Conservation (phyloP, 805 yeast genomes). For the Wickerhamia fluorescens region DNA sequence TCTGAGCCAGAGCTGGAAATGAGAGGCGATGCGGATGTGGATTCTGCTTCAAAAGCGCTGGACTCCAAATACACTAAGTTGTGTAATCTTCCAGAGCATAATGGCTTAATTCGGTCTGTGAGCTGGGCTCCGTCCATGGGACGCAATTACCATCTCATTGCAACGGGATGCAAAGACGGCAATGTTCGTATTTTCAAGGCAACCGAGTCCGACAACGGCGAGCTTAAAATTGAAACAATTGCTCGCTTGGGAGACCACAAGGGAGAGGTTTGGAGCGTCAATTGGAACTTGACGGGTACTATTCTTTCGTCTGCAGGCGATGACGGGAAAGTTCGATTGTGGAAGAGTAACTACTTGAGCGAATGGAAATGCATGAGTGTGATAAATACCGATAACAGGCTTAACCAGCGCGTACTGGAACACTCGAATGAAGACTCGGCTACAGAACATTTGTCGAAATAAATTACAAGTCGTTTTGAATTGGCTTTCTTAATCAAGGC, state of each 20-base stretch:
- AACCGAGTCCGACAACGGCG: conserved; percentile 33
- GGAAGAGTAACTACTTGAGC: conserved; percentile 83
- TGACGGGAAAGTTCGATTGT: conserved; percentile 84
- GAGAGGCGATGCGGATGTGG: conserved; percentile 1
- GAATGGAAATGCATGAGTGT: conserved; percentile 91
- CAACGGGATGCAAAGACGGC: conserved; percentile 96
- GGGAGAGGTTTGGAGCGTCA: conserved; percentile 92
- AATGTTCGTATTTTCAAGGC: conserved; percentile 78
- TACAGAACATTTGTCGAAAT: no score
- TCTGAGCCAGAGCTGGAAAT: background rate
- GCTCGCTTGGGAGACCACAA: conserved; percentile 71
- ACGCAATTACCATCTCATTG: conserved; percentile 75
- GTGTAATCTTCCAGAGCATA: conserved; percentile 72
- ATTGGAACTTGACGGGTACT: conserved; percentile 94
- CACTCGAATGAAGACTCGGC: no score
- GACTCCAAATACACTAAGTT: conserved; percentile 41
- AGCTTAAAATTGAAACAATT: conserved; percentile 47
- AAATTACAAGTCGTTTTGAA: no score
- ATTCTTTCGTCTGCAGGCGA: conserved; percentile 91
- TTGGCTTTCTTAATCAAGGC: no score
- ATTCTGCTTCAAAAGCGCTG: background rate
- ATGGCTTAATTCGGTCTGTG: conserved; percentile 79
- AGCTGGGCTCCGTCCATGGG: conserved; percentile 98
- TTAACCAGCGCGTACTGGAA: no score
- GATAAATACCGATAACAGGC: conserved; percentile 24